Evolutionary conservation across 495 filamentous ascomycete genomes (phyloP), one percentile per base, ranked within the genome.

Genomic region (Tuber brumale): DNA sequence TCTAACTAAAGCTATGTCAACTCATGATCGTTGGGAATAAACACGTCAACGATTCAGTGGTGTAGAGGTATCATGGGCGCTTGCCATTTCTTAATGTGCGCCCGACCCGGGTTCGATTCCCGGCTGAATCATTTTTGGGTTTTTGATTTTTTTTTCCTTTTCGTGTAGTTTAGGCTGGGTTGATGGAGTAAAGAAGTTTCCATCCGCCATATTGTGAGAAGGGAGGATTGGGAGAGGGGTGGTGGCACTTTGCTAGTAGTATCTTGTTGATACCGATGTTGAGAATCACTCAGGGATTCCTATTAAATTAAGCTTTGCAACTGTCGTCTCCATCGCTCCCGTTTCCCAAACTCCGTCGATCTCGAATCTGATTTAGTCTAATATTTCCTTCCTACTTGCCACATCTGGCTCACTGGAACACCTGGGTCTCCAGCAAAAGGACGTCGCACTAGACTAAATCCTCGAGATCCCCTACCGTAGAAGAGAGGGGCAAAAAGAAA

Each of bases 31-130:
- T 21, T 23, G 5, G 19, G 46, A 1, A 6, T 23, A 27, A 10
- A 57, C 2, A 3, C 4, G 4, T 57, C 23, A 12, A 69, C 18
- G 75, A 76, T 75, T 76, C 75, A 76, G 72, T 76, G 75, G 75
- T 76, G 75, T 75, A 76, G 75, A 66, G 75, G 71, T 76, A 76
- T 76, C 75, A 76, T 72, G 75, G 75, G 73, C 75, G 75, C 73
- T 76, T 76, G 72, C 75, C 75, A 76, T 75, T 31, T 70, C 35
- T 43, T 70, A 21, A 75, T 76, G 41, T 75, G 73, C 72, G 57
- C 73, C 75, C 57, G 75, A 75, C 72, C 75, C 72, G 72, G 75
- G 75, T 76, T 76, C 75, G 75, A 76, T 76, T 76, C 75, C 57
- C 75, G 75, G 75, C 57, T 76, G 75, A 76, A 74, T 76, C 75